Evolutionary conservation across 139 green algal species (phyloP), one percentile per base, ranked within the genome.

Genomic region (Chlamydomonas schloesseri): DNA sequence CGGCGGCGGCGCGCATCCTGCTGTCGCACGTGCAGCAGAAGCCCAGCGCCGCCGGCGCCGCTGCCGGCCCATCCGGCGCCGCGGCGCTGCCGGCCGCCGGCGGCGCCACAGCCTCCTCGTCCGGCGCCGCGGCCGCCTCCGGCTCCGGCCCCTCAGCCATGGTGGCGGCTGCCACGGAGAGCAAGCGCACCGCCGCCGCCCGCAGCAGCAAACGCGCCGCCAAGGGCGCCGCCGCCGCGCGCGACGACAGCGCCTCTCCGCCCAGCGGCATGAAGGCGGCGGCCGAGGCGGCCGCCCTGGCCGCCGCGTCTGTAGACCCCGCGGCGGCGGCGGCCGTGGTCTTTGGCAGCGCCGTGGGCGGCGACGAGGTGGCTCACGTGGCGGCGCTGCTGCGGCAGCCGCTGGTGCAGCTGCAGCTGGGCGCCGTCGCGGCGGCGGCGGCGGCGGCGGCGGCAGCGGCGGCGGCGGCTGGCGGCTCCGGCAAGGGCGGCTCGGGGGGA

Each of bases 21-120:
- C 46, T 85, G n/a, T 85, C 79, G 33, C 62, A 85, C 79, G 79
- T 85, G 14, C 79, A 85, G 78, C 29, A 74, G 58, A 26, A 83
- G 58, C 31, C 58, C 37, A 28, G 73, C 76, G 14, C 17, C 78
- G 64, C 23, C 77, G 29, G 21, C 42, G 29, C 17, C 77, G 9
- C 36, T 17, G 14, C 47, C 62, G 23, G 31, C 37, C 26, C 13
- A 8, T 11, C 57, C 28, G 37, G 26, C 60, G 37, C 23, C 53
- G 42, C 6, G 6, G 42, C 42, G 42, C 6, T 8, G 42, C 5
- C 42, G 42, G 6, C 42, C 6, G 42, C 42, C 42, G 42, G 6
- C 26, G 26, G 20, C 11, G 20, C 20, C 62, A 10, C 62, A 34
- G 20, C 53, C 11, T 42, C 57, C 3, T 34, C 42, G 0, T 58